A percentile compares a stretch with the other conserved stretches of the same genome.
Evolutionary conservation across 2,329 filamentous ascomycete genomes (phyloP).

Genomic region (Cytospora chrysosperma): DNA sequence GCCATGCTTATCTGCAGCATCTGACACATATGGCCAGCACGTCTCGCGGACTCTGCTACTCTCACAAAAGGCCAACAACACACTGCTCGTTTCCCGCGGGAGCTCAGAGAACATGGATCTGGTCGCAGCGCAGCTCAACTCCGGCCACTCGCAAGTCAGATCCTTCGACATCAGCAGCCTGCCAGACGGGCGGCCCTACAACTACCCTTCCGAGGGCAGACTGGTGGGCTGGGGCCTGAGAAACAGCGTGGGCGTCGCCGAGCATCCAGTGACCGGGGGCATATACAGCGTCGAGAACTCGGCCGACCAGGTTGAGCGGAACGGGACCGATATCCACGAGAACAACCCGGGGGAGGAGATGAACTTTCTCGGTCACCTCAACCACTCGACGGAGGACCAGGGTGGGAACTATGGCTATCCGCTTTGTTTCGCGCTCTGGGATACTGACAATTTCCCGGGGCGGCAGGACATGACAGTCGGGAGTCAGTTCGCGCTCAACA

Average conservation of each 20-base stretch:
- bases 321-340: conserved; percentile 57
- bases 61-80: conserved; percentile 51
- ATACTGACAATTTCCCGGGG: conserved; percentile 46
- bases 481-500: conserved; percentile 47
- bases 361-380: conserved; percentile 65
- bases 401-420: conserved; percentile 69
- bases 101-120: conserved; percentile 62
- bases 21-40: conserved; percentile 40
- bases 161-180: conserved; percentile 47
- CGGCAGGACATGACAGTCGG: conserved; percentile 43
- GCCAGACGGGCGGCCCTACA: conserved; percentile 34
- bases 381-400: conserved; percentile 33
- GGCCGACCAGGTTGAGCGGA: conserved; percentile 57
- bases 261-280: conserved; percentile 49
- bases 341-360: conserved; percentile 71
- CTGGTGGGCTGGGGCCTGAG: conserved; percentile 64
- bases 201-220: conserved; percentile 48
- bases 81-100: conserved; percentile 66
- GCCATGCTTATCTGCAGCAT: not conserved
- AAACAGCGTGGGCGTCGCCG: conserved; percentile 67
- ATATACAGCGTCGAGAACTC: conserved; percentile 65
- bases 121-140: conserved; percentile 47
- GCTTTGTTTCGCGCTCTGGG: conserved; percentile 66
- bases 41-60: conserved; percentile 66
- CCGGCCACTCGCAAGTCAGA: conserved; percentile 67